Evolutionary conservation across 2,329 filamentous ascomycete genomes (phyloP).

Genomic region (Fusarium sp.): DNA sequence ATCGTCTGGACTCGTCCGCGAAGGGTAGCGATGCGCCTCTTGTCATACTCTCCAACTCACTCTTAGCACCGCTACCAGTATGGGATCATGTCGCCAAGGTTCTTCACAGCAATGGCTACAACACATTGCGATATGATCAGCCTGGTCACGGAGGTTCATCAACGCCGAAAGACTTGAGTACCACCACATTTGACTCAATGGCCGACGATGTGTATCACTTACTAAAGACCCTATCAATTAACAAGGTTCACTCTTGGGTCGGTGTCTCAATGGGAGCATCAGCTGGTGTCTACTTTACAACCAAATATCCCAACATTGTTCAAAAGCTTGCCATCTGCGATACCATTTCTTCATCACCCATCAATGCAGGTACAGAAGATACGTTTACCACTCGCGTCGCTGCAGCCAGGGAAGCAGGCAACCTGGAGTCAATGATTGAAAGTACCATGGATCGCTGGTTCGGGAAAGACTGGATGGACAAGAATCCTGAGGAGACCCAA

Average conservation of each 20-base stretch:
- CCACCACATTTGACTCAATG: conserved; percentile 53
- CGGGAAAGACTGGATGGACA: conserved; percentile 51
- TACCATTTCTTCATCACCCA: conserved; percentile 54
- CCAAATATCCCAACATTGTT: conserved; percentile 53
- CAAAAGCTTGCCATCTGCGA: conserved; percentile 54
- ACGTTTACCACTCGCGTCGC: conserved; percentile 52
- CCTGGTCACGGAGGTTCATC: conserved; percentile 57
- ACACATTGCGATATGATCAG: conserved; percentile 57
- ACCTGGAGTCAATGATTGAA: conserved; percentile 48
- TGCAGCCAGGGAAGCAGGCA: conserved; percentile 49
- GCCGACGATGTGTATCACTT: conserved; percentile 53
- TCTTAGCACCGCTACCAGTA: conserved; percentile 50
- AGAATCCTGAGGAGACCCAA: conserved; percentile 50
- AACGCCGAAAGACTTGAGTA: conserved; percentile 49
- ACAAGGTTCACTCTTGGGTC: conserved; percentile 54
- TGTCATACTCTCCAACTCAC: conserved; percentile 55
- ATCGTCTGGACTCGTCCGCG: conserved; percentile 44
- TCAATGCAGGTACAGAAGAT: conserved; percentile 51
- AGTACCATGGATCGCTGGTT: conserved; percentile 57
- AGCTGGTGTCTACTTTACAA: conserved; percentile 53
- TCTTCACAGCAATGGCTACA: conserved; percentile 51
- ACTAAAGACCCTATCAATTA: conserved; percentile 48
- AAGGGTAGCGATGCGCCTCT: conserved; percentile 41
- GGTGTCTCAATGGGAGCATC: conserved; percentile 60
- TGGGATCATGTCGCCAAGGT: conserved; percentile 55